phyloP scores from a whole-genome alignment of 306 rosid species.

The Ammopiptanthus mongolicus region DNA sequence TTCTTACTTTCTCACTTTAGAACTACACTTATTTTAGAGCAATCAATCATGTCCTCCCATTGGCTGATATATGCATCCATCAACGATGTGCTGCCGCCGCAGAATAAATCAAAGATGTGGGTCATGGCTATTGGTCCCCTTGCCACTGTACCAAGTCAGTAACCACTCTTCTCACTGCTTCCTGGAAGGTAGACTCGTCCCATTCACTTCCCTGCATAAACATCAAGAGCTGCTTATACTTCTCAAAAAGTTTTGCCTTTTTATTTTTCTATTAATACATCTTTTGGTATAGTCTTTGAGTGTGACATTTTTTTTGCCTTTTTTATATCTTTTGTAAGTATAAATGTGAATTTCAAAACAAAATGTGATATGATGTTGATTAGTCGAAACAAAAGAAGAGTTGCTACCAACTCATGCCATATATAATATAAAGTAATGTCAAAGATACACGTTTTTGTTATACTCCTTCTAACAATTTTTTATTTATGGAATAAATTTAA shows the following conservation, averaged over 20 bases:
- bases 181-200: constrained; percentile 85
- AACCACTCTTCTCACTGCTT: constrained; percentile 79
- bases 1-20: too few relatives aligned
- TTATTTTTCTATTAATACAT: background rate
- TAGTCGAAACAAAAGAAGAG: background rate
- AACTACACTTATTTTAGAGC: too few relatives aligned
- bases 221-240: background rate
- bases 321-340: background rate
- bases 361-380: background rate
- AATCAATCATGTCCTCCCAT: too few relatives aligned
- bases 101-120: constrained; percentile 11
- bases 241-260: background rate
- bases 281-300: background rate
- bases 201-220: constrained; percentile 58
- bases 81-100: background rate
- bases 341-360: background rate
- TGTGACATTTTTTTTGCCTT: background rate
- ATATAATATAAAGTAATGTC: background rate
- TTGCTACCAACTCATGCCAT: background rate
- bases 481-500: too few relatives aligned
- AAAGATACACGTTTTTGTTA: too few relatives aligned
- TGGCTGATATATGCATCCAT: too few relatives aligned
- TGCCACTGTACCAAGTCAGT: constrained; percentile 40
- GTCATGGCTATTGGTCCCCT: background rate
- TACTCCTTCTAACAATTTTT: too few relatives aligned